These are phyloP conservation scores for Wallacemonas collosoma DNA, from an alignment of 208 protist species.

Conservation along the genomic window DNA sequence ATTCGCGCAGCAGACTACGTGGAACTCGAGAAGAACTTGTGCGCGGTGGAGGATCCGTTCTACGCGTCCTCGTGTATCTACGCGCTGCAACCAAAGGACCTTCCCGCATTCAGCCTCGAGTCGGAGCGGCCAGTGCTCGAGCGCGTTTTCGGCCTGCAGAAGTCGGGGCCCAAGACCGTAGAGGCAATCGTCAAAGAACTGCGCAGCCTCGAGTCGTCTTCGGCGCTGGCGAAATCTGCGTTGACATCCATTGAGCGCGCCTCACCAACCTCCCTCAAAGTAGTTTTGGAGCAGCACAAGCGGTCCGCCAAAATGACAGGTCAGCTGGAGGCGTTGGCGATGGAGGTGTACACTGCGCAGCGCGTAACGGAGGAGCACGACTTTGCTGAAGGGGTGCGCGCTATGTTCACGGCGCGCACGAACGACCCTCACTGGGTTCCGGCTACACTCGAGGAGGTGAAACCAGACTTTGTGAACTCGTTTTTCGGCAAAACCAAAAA, in stretches of 20 bases:
- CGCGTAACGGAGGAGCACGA: conserved; percentile 33
- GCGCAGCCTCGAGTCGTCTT: conserved; percentile 26
- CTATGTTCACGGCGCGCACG: conserved; percentile 45
- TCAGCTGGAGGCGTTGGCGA: conserved; percentile 24
- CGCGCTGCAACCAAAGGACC: conserved; percentile 29
- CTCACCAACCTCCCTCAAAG: conserved; percentile 56
- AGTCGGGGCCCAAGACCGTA: conserved; percentile 29
- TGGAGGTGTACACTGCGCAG: conserved; percentile 38
- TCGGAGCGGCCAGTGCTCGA: conserved; percentile 38
- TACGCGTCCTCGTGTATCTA: conserved; percentile 30
- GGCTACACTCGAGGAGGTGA: conserved; percentile 34
- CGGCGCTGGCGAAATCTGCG: conserved; percentile 27
- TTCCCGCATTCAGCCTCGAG: conserved; percentile 47
- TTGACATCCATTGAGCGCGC: conserved; percentile 27
- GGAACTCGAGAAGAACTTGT: conserved; percentile 34
- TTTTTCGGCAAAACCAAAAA: conserved; percentile 32
- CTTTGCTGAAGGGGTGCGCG: conserved; percentile 52
- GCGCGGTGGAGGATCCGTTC: conserved; percentile 18
- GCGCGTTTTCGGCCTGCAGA: conserved; percentile 37
- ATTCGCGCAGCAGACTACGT: conserved; percentile 26
- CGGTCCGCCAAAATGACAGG: conserved; percentile 8
- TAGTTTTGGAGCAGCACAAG: conserved; percentile 47
- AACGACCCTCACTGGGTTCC: conserved; percentile 47
- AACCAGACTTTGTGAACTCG: conserved; percentile 23
- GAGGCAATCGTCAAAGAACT: conserved; percentile 45